Evolutionary conservation across 768 basidiomycete genomes (phyloP).

Genomic region (Crassisporium funariophilum): DNA sequence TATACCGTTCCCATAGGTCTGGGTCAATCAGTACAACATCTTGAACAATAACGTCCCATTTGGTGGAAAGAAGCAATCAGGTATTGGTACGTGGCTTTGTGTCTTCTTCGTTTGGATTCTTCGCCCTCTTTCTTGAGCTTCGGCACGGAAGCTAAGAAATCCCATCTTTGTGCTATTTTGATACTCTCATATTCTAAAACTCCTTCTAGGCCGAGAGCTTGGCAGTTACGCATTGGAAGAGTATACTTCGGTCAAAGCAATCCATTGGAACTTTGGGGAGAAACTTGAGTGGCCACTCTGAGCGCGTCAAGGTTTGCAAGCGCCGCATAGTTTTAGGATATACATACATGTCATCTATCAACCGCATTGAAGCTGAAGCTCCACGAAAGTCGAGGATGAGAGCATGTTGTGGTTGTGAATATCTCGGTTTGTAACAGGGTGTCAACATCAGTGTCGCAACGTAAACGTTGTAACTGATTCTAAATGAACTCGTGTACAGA

Average conservation of each 20-base stretch:
- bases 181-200: conserved; percentile 7
- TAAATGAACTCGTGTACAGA: too few relatives aligned
- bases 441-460: too few relatives aligned
- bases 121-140: background rate
- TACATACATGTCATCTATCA: too few relatives aligned
- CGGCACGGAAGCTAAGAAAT: background rate
- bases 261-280: conserved; percentile 90
- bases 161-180: conserved; percentile 5
- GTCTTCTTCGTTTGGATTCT: background rate
- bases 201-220: conserved; percentile 73
- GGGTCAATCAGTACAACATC: conserved; percentile 90
- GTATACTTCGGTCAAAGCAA: conserved; percentile 79
- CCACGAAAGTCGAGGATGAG: too few relatives aligned
- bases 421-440: too few relatives aligned
- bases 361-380: too few relatives aligned
- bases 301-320: conserved; percentile 6
- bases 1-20: conserved; percentile 75
- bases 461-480: too few relatives aligned
- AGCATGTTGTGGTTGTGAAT: too few relatives aligned
- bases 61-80: conserved; percentile 93
- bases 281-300: conserved; percentile 78
- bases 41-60: conserved; percentile 91
- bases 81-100: conserved; percentile 59
- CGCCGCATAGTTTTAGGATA: background rate
- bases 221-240: conserved; percentile 84